A percentile compares a stretch with the other conserved stretches of the same genome.
Conservation (phyloP, 2,329 filamentous ascomycete species). For the Orbilia ellipsospora region DNA sequence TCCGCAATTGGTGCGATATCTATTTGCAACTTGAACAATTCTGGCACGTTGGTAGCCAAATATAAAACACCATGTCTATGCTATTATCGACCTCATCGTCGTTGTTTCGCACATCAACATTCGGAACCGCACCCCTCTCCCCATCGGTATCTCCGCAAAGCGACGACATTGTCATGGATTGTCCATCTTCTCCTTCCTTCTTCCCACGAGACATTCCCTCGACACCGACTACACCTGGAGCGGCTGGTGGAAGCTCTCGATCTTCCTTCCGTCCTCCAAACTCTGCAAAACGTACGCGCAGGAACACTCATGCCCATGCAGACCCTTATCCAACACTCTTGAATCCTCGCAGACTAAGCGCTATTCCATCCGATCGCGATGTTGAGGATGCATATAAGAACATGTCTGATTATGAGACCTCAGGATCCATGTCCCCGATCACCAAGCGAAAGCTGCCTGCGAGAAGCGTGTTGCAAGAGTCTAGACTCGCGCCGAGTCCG, state of each 20-base stretch:
- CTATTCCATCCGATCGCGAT: constrained; percentile 46
- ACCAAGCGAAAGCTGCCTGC: constrained; percentile 42
- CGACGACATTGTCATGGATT: constrained; percentile 53
- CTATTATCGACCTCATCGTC: constrained; percentile 33
- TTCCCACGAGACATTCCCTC: constrained; percentile 45
- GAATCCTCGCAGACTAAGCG: constrained; percentile 46
- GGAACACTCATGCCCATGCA: constrained; percentile 43
- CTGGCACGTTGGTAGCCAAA: constrained; percentile 2
- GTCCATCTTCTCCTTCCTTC: constrained; percentile 45
- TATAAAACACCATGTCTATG: constrained; percentile 41
- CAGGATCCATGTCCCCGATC: constrained; percentile 43
- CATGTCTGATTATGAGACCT: constrained; percentile 50
- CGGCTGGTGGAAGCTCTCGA: constrained; percentile 9
- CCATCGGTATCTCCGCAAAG: constrained; percentile 42
- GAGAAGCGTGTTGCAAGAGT: constrained; percentile 44
- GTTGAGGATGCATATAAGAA: constrained; percentile 49
- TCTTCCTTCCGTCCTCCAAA: constrained; percentile 52
- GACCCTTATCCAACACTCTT: constrained; percentile 47
- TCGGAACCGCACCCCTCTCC: constrained; percentile 41
- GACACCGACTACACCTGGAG: constrained; percentile 48
- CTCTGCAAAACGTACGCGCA: constrained; percentile 45
- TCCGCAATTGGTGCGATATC: background rate
- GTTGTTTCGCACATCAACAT: constrained; percentile 45
- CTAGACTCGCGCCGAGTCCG: constrained; percentile 32
- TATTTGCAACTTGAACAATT: no score